These are phyloP conservation scores for Tolypocladium sp. DNA, from an alignment of 2,329 filamentous ascomycete genomes.

Conservation along the genomic window DNA sequence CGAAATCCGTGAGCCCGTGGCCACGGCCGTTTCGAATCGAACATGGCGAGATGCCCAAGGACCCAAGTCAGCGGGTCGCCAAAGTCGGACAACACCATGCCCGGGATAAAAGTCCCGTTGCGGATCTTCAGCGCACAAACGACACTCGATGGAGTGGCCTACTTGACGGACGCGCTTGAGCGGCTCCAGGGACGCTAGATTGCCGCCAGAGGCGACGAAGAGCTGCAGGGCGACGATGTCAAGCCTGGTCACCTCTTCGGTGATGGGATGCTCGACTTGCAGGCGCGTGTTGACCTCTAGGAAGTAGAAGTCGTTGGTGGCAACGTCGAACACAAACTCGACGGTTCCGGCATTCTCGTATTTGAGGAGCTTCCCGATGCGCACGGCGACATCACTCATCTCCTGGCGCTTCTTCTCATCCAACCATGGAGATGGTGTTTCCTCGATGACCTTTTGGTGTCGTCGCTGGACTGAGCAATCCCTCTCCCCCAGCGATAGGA, in stretches of 20 bases:
- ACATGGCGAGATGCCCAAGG: too few species aligned
- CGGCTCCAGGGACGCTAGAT: too few species aligned
- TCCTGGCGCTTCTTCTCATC: conserved; percentile 12
- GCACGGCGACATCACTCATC: conserved; percentile 21
- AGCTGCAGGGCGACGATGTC: not conserved
- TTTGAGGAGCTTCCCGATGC: conserved; percentile 17
- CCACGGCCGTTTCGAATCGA: too few species aligned
- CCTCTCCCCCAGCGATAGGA: conserved; percentile 27
- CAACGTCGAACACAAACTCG: conserved; percentile 24
- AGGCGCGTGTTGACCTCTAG: conserved; percentile 35
- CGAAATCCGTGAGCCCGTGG: too few species aligned
- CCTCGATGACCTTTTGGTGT: conserved; percentile 38
- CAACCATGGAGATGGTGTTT: conserved; percentile 12
- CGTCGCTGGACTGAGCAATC: conserved; percentile 36
- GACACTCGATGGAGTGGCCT: too few species aligned
- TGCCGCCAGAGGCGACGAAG: not conserved
- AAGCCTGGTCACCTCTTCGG: conserved; percentile 1
- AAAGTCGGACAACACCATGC: too few species aligned
- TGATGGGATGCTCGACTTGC: conserved; percentile 32
- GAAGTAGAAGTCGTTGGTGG: conserved; percentile 27
- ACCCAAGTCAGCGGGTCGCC: too few species aligned
- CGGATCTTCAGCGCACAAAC: too few species aligned
- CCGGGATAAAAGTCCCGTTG: too few species aligned
- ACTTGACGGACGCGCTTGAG: too few species aligned
- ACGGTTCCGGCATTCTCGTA: conserved; percentile 30